These are phyloP conservation scores for Paulownia fortunei DNA, from an alignment of 257 asterid genomes.

Conservation along the genomic window DNA sequence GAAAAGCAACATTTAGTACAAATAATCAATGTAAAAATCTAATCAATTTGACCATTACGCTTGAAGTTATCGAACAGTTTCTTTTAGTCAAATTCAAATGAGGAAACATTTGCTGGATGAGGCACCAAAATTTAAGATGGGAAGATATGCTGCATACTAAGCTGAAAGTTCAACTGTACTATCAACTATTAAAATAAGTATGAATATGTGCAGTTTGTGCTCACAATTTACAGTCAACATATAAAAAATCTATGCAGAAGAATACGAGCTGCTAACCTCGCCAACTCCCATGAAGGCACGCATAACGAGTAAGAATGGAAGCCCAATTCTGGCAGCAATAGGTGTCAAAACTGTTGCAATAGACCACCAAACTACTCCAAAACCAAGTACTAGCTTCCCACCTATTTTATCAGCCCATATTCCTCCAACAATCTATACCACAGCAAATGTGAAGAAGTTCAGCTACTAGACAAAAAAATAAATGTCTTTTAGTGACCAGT, in stretches of 20 bases:
- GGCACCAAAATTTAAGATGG: conserved; percentile 19
- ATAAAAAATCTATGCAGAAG: conserved; percentile 23
- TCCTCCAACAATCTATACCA: conserved; percentile 86
- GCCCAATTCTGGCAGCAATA: conserved; percentile 88
- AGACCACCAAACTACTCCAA: conserved; percentile 99
- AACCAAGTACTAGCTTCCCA: conserved; percentile 92
- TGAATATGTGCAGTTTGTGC: background rate
- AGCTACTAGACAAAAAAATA: conserved; percentile 17
- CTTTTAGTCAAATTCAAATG: conserved; percentile 4
- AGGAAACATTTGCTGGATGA: background rate
- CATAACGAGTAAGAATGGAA: conserved; percentile 80
- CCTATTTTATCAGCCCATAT: conserved; percentile 99
- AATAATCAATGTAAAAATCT: background rate
- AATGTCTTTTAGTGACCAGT: background rate
- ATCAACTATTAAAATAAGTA: background rate
- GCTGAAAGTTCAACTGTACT: background rate
- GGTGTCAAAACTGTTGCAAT: conserved; percentile 97
- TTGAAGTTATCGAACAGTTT: background rate
- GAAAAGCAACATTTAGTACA: background rate
- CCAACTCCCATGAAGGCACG: conserved; percentile 99
- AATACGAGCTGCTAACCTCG: conserved; percentile 65
- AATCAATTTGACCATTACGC: background rate
- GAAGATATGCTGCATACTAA: background rate
- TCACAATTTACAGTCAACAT: conserved; percentile 1
- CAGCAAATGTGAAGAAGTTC: conserved; percentile 22